Conservation (phyloP, 768 basidiomycete genomes). For the Serpula lacrymans region DNA sequence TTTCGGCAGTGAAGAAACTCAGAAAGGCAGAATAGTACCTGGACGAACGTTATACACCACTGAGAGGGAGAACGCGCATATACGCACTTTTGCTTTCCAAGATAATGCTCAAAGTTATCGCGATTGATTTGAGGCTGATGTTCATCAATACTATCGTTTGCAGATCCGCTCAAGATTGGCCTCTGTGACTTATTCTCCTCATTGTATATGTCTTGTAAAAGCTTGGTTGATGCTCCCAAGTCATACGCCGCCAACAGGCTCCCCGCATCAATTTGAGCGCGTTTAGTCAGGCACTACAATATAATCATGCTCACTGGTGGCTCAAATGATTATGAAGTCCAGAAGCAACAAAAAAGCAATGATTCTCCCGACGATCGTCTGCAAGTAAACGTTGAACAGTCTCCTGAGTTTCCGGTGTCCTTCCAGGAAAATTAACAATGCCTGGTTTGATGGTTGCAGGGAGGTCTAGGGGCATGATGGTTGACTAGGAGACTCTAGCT, state of each 20-base stretch:
- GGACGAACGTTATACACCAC: background rate
- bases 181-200: slow-evolving; percentile 35
- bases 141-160: slow-evolving; percentile 27
- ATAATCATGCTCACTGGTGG: slow-evolving; percentile 46
- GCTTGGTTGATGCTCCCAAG: slow-evolving; percentile 43
- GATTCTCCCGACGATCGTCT: slow-evolving; percentile 46
- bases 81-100: slow-evolving; percentile 46
- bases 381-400: slow-evolving; percentile 42
- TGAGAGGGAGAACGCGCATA: slow-evolving; percentile 20
- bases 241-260: slow-evolving; percentile 58
- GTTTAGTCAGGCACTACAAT: too few species aligned
- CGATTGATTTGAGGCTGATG: slow-evolving; percentile 27
- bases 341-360: slow-evolving; percentile 44
- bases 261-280: background rate
- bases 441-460: slow-evolving; percentile 31
- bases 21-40: slow-evolving; percentile 34
- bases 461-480: slow-evolving; percentile 8
- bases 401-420: slow-evolving; percentile 39
- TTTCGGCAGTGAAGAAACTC: slow-evolving; percentile 37
- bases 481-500: too few species aligned
- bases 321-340: slow-evolving; percentile 57
- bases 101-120: slow-evolving; percentile 47
- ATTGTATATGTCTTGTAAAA: slow-evolving; percentile 49
- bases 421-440: slow-evolving; percentile 44
- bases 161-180: slow-evolving; percentile 36